Percentiles rank a stretch among this genome's conserved stretches.
Conservation (phyloP, 345 rosid genomes). For the Corymbia maculata region DNA sequence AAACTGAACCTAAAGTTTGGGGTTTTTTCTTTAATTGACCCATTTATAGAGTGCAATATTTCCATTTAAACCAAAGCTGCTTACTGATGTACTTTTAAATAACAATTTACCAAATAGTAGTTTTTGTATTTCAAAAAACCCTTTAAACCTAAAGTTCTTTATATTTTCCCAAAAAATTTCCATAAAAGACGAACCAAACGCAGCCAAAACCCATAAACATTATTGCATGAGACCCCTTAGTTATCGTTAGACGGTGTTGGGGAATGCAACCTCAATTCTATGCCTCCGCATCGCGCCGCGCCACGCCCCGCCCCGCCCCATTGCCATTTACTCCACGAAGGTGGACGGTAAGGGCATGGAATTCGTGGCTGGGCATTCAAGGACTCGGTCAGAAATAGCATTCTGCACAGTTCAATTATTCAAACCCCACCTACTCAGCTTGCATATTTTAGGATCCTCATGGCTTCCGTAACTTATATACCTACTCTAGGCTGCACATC, state of each 20-base stretch:
- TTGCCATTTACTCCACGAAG: neutral
- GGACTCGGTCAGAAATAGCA: neutral
- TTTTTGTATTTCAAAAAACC: neutral
- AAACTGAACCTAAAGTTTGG: too few relatives aligned
- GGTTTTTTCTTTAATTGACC: too few relatives aligned
- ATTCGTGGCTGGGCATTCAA: neutral
- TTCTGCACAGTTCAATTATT: neutral
- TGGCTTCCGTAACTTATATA: neutral
- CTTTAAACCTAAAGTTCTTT: neutral
- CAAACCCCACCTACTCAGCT: neutral
- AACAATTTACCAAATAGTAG: neutral
- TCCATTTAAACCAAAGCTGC: neutral
- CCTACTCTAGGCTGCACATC: neutral
- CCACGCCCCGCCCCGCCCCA: neutral
- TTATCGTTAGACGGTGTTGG: neutral
- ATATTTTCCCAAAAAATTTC: neutral
- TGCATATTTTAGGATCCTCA: neutral
- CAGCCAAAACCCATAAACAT: neutral
- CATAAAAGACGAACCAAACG: neutral
- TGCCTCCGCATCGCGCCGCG: too few relatives aligned
- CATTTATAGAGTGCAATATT: neutral
- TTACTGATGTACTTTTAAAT: neutral
- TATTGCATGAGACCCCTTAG: neutral
- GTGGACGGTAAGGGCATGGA: neutral
- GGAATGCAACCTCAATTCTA: neutral